Percentiles rank a stretch among this genome's conserved stretches.
These are phyloP conservation scores for Aspergillus campestris DNA, from an alignment of 495 filamentous ascomycete species.

Conservation along the genomic window DNA sequence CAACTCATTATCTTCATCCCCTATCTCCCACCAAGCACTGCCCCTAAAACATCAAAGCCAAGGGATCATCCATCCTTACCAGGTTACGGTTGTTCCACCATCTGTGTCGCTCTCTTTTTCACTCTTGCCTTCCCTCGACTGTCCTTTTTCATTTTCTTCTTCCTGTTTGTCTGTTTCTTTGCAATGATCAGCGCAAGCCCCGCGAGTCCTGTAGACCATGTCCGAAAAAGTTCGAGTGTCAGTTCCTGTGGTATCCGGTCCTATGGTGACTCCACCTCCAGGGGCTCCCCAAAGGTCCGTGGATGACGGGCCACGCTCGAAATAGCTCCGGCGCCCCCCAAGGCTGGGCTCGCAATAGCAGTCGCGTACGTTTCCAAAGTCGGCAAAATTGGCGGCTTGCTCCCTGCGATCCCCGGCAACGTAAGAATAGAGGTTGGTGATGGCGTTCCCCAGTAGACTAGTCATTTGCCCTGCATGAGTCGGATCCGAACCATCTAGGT, in stretches of 20 bases:
- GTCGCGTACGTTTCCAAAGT: conserved; percentile 5
- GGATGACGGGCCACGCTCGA: conserved; percentile 11
- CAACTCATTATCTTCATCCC: too few relatives aligned
- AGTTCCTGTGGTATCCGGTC: not conserved
- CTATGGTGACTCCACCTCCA: not conserved
- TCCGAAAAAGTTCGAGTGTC: too few relatives aligned
- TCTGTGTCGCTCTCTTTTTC: not conserved
- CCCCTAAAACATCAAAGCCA: too few relatives aligned
- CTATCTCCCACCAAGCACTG: too few relatives aligned
- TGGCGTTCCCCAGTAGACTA: conserved; percentile 13
- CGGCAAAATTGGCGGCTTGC: conserved; percentile 9
- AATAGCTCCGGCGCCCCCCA: conserved; percentile 16
- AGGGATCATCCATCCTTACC: too few relatives aligned
- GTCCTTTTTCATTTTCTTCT: not conserved
- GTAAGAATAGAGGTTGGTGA: conserved; percentile 18
- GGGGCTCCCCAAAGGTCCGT: conserved; percentile 2
- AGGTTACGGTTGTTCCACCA: too few relatives aligned
- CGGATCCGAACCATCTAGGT: conserved; percentile 3
- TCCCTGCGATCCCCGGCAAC: not conserved
- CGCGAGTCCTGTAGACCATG: too few relatives aligned
- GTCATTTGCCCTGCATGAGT: conserved; percentile 8
- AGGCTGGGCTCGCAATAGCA: conserved; percentile 5
- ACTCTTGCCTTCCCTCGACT: not conserved
- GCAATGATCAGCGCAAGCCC: not conserved
- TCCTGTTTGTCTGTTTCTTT: not conserved